These are phyloP conservation scores for Leptographium procerum DNA, from an alignment of 2,329 filamentous ascomycete genomes.

Conservation along the genomic window DNA sequence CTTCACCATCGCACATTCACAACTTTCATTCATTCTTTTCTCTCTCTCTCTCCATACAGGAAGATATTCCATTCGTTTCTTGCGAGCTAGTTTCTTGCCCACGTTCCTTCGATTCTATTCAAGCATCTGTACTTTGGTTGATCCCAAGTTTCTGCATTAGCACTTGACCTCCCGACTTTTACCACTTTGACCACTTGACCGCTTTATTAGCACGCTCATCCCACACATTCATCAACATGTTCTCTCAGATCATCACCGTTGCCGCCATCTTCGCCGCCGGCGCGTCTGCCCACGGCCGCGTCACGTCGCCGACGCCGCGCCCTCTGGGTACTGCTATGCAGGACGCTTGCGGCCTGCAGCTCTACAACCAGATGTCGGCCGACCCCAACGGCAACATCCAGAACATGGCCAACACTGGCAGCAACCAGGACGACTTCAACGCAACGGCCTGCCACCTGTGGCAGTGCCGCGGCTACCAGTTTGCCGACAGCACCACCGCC, in stretches of 20 bases:
- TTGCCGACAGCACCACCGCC: constrained; percentile 36
- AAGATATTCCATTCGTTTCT: not conserved
- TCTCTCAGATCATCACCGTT: not conserved
- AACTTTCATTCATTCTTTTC: constrained; percentile 5
- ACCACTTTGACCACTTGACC: not conserved
- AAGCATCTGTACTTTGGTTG: not conserved
- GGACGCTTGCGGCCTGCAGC: constrained; percentile 40
- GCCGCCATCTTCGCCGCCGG: constrained; percentile 21
- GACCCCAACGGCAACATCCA: constrained; percentile 49
- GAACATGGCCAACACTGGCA: constrained; percentile 37
- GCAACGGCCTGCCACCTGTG: constrained; percentile 36
- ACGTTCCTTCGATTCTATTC: not conserved
- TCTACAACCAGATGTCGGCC: constrained; percentile 37
- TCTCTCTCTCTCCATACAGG: constrained; percentile 16
- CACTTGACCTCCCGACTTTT: not conserved
- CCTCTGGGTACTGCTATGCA: constrained; percentile 38
- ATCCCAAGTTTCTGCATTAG: not conserved
- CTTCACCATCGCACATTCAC: not conserved
- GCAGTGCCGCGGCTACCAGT: constrained; percentile 48
- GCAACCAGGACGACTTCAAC: constrained; percentile 33
- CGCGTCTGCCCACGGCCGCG: constrained; percentile 41
- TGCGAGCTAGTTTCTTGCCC: constrained; percentile 1
- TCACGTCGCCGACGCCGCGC: constrained; percentile 35
- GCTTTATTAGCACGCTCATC: too few relatives aligned
- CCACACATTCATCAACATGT: not conserved